Conservation (phyloP, 1,139 yeast genomes). For the Yamadazyma spencermartinsiae region DNA sequence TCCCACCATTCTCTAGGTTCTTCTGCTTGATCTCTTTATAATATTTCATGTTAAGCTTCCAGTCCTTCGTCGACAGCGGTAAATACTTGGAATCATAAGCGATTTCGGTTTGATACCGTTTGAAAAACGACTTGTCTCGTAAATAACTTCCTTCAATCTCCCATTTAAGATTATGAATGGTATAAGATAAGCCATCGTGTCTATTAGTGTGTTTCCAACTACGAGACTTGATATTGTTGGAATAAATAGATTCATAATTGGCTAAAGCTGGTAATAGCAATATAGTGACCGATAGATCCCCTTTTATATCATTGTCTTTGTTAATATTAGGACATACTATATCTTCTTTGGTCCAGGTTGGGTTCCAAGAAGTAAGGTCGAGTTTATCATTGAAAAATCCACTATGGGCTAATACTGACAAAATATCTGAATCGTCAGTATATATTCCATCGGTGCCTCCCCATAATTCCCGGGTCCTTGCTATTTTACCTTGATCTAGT, state of each 20-base stretch:
- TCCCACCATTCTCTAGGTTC: conserved; percentile 5
- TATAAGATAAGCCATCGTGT: conserved; percentile 72
- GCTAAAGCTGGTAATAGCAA: conserved; percentile 68
- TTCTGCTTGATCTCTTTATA: conserved; percentile 29
- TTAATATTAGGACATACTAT: conserved; percentile 25
- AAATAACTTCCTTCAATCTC: conserved; percentile 34
- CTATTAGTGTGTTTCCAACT: conserved; percentile 54
- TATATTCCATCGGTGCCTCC: conserved; percentile 79
- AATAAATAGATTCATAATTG: conserved; percentile 59
- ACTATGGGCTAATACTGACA: conserved; percentile 70
- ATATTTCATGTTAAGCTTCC: conserved; percentile 33
- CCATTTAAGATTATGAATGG: conserved; percentile 58
- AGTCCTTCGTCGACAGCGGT: conserved; percentile 24
- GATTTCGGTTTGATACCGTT: conserved; percentile 30
- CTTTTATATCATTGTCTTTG: conserved; percentile 30
- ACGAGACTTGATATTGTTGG: conserved; percentile 72
- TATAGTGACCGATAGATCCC: conserved; percentile 69
- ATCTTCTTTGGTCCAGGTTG: conserved; percentile 30
- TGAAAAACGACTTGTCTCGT: conserved; percentile 30
- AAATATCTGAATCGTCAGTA: conserved; percentile 89
- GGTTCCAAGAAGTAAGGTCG: conserved; percentile 38
- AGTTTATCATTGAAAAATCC: conserved; percentile 52
- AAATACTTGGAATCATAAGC: conserved; percentile 25
- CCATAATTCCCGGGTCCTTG: conserved; percentile 66
- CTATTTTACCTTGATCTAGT: conserved; percentile 33